Percentiles rank a stretch among this genome's conserved stretches.
phyloP scores from a whole-genome alignment of 768 basidiomycete species.

The Mycena galopus region DNA sequence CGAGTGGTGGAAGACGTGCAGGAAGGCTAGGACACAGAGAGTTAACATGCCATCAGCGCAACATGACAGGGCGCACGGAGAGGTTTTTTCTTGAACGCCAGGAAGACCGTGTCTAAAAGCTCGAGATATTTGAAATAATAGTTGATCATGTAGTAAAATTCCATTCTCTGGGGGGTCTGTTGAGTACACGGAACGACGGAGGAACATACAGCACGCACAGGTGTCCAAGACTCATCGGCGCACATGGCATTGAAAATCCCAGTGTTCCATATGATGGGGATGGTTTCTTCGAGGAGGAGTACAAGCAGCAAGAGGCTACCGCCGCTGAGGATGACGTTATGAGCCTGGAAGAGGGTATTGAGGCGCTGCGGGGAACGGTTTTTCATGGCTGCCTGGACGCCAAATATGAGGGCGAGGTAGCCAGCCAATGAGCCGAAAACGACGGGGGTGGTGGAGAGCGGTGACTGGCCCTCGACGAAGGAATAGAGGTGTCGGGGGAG shows the following conservation, averaged over 20 bases:
- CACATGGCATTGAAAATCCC: conserved; percentile 87
- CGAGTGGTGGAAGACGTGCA: conserved; percentile 99
- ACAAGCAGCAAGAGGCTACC: conserved; percentile 88
- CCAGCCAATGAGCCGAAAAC: conserved; percentile 78
- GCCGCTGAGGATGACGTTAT: conserved; percentile 89
- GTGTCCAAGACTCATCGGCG: conserved; percentile 82
- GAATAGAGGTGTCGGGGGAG: conserved; percentile 69
- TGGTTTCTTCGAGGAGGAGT: conserved; percentile 93
- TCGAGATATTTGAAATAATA: conserved; percentile 99
- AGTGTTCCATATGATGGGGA: conserved; percentile 80
- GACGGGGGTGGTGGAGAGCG: conserved; percentile 83
- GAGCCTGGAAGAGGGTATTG: conserved; percentile 86
- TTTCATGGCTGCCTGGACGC: conserved; percentile 88
- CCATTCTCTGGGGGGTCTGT: conserved; percentile 71
- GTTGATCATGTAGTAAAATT: conserved; percentile 99
- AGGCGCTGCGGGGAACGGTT: conserved; percentile 79
- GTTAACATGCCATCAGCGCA: conserved; percentile 20
- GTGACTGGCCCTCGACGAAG: conserved; percentile 83
- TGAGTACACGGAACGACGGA: conserved; percentile 20
- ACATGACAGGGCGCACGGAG: conserved; percentile 70
- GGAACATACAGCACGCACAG: conserved; percentile 64
- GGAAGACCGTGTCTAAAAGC: conserved; percentile 95
- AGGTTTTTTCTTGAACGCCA: conserved; percentile 98
- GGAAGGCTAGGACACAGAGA: conserved; percentile 79
- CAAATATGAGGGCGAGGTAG: conserved; percentile 93